These are phyloP conservation scores for Chaetothyriales sp. DNA, from an alignment of 2,329 filamentous ascomycete species.

Conservation along the genomic window DNA sequence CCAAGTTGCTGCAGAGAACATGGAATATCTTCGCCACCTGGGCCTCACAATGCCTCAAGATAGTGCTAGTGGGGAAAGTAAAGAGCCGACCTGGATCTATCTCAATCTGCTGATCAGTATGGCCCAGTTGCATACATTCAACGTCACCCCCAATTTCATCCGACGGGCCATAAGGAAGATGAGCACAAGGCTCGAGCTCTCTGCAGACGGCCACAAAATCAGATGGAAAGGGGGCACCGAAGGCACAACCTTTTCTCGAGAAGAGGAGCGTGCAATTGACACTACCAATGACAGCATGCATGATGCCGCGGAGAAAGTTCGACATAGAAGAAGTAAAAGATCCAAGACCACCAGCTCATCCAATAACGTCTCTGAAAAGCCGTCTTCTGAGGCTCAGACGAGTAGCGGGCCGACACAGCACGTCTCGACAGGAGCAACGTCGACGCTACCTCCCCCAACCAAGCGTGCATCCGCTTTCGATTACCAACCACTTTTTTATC, in stretches of 20 bases:
- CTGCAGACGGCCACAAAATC: conserved; percentile 60
- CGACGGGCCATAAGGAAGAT: conserved; percentile 54
- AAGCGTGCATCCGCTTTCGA: conserved; percentile 7
- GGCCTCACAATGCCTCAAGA: conserved; percentile 13
- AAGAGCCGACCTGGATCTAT: conserved; percentile 15
- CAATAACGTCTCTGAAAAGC: conserved; percentile 22
- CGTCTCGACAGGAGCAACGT: not conserved
- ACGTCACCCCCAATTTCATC: conserved; percentile 65
- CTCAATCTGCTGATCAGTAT: conserved; percentile 56
- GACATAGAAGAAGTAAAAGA: conserved; percentile 38
- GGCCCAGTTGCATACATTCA: conserved; percentile 72
- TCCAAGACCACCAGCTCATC: conserved; percentile 31
- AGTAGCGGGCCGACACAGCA: conserved; percentile 3
- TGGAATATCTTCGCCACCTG: conserved; percentile 34
- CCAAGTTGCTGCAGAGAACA: conserved; percentile 61
- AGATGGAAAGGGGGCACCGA: conserved; percentile 59
- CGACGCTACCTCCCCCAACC: not conserved
- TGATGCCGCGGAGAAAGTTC: conserved; percentile 9
- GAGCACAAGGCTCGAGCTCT: conserved; percentile 63
- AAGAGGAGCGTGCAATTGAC: conserved; percentile 20
- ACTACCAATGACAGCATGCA: conserved; percentile 2
- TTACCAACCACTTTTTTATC: conserved; percentile 36
- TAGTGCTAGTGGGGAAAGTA: not conserved
- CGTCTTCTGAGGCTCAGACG: conserved; percentile 8
- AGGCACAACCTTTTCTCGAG: conserved; percentile 51